Base-by-base conservation (phyloP, 1,139 yeast species). In the Starmera stellimalicola region DNA sequence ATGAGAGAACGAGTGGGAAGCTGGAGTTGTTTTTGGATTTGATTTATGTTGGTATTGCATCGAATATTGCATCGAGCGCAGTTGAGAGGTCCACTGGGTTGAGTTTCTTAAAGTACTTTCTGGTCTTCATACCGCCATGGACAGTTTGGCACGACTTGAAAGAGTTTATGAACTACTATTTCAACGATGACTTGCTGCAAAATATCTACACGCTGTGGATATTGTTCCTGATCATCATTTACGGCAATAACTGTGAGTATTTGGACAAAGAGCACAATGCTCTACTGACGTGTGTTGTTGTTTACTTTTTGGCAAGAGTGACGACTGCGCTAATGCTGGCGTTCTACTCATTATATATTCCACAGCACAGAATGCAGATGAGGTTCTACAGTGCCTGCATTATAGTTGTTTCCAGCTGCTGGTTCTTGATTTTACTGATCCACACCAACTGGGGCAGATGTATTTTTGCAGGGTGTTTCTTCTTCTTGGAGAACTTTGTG, bases 81-180 rank as follows among this genome's bases (percentile, higher is more conserved):
- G 62, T 71, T 11, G 72, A 68, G 37, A 51, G 64, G 16, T 76
- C 77, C 15, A 53, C 65, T 26, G 76, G 77, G 25, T 51, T 50
- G 4, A 58, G 74, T 0, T 52, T 75, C 18, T 53, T 71, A 30
- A 63, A 65, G 43, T 76, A 73, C 43, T 42, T 73, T 10, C 47
- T 77, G 29, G 52, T 73, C 5, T 76, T 76, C 40, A 40, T 70
- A 15, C 82, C 81, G 0, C 67, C 74, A 11, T 77, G 77, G 73
- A 68, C 68, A 18, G 70, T 77, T 18, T 77, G 84, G 83, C 58
- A 69, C 22, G 83, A 76, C 45, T 60, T 77, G 38, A 73, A 75
- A 45, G 82, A 76, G 41, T 68, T 75, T 43, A 73, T 75, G 62
- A 75, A 77, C 51, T 74, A 74, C 48, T 77, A 74, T 52, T 77